Evolutionary conservation across 257 asterid species (phyloP).

Genomic region (Solanum appendiculatum): DNA sequence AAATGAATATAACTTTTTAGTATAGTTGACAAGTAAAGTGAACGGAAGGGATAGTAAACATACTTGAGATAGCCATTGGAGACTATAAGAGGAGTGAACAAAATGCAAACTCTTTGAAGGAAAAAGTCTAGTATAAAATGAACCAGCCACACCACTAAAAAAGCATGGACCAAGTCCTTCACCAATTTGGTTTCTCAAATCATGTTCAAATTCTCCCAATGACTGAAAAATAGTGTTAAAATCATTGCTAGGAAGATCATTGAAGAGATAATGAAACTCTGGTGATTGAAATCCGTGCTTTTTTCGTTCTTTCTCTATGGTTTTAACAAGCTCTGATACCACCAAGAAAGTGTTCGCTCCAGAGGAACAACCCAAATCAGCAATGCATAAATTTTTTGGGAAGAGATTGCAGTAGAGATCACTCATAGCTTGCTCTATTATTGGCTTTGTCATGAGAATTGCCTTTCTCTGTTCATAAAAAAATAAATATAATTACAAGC

Average conservation of each 20-base stretch:
- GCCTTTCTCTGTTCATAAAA: constrained; percentile 20
- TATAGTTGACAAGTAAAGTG: background rate
- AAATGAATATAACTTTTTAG: background rate
- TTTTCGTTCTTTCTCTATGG: constrained; percentile 5
- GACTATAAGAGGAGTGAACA: constrained; percentile 59
- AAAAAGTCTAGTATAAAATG: constrained; percentile 55
- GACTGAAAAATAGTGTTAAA: constrained; percentile 50
- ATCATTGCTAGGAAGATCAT: constrained; percentile 68
- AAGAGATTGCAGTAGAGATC: background rate
- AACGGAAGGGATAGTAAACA: background rate
- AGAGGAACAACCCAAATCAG: constrained; percentile 6
- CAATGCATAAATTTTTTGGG: background rate
- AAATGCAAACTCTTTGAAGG: constrained; percentile 38
- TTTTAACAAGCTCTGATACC: constrained; percentile 14
- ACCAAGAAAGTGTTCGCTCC: constrained; percentile 6
- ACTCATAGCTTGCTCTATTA: constrained; percentile 29
- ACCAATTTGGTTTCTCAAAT: constrained; percentile 13
- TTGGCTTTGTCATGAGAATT: constrained; percentile 27
- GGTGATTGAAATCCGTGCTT: constrained; percentile 12
- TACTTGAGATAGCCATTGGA: constrained; percentile 57
- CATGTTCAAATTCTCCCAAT: constrained; percentile 19
- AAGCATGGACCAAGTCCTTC: constrained; percentile 19
- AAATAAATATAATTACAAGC: background rate
- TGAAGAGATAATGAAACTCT: constrained; percentile 39
- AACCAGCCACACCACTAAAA: constrained; percentile 43